A percentile compares a stretch with the other conserved stretches of the same genome.
Evolutionary conservation across 2,329 filamentous ascomycete species (phyloP).

Genomic region (Colletotrichum lini): DNA sequence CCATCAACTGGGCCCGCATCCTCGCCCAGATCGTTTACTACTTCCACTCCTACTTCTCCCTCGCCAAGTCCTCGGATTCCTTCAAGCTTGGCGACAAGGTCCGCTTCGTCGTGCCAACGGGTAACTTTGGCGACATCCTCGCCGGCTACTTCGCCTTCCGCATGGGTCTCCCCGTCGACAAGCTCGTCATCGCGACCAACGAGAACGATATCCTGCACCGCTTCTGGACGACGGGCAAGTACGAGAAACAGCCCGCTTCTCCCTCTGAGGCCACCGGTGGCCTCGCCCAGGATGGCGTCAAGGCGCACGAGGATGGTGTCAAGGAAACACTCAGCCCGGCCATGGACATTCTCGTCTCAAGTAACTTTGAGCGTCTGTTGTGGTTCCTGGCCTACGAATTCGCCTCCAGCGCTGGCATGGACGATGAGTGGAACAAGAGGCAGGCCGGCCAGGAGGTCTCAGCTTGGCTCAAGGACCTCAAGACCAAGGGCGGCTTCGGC

Average conservation of each 20-base stretch:
- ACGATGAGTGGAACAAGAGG: constrained; percentile 76
- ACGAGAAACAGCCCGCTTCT: constrained; percentile 84
- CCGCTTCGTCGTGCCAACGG: constrained; percentile 91
- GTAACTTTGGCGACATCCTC: constrained; percentile 96
- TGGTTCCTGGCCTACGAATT: constrained; percentile 92
- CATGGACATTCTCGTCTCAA: constrained; percentile 97
- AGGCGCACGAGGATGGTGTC: constrained; percentile 80
- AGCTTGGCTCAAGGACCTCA: constrained; percentile 84
- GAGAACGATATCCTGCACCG: constrained; percentile 97
- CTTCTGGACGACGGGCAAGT: constrained; percentile 92
- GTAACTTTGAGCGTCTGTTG: constrained; percentile 95
- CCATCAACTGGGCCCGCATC: constrained; percentile 96
- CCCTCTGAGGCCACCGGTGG: constrained; percentile 73
- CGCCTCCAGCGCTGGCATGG: constrained; percentile 70
- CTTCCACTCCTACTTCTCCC: constrained; percentile 92
- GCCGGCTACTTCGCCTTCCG: constrained; percentile 92
- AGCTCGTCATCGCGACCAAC: constrained; percentile 93
- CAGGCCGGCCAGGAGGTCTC: constrained; percentile 83
- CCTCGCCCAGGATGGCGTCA: constrained; percentile 72
- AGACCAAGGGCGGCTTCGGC: constrained; percentile 84
- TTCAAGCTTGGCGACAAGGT: constrained; percentile 78
- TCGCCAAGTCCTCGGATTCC: constrained; percentile 70
- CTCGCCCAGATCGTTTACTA: constrained; percentile 98
- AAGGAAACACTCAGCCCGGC: constrained; percentile 94
- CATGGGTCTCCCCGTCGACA: constrained; percentile 91